phyloP scores from a whole-genome alignment of 129 eudicot species.

The Flaveria sonorensis region DNA sequence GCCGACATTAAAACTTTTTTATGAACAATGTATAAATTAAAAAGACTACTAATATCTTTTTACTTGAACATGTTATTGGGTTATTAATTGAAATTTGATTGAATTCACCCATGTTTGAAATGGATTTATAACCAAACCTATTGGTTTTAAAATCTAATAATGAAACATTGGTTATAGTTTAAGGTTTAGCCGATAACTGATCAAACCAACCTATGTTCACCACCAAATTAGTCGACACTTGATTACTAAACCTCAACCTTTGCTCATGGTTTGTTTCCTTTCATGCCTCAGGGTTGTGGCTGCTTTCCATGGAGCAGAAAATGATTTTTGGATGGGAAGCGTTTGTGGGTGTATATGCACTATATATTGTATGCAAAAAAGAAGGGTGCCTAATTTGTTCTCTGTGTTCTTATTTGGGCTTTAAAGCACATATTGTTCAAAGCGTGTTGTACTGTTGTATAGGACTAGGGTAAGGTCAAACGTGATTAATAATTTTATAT shows the following conservation, averaged over 20 bases:
- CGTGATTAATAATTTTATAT: neutral
- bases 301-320: conserved; percentile 75
- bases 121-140: no score
- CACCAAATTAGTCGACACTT: neutral
- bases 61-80: no score
- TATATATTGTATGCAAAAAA: neutral
- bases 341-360: neutral
- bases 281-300: conserved; percentile 46
- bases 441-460: neutral
- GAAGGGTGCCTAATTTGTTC: neutral
- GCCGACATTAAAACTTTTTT: no score
- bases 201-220: no score
- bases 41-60: no score
- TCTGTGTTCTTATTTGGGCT: neutral
- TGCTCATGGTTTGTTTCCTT: conserved; percentile 14
- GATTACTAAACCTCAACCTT: neutral
- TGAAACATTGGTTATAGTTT: no score
- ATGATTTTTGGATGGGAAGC: conserved; percentile 31
- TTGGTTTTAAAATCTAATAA: no score
- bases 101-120: no score
- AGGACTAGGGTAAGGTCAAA: neutral
- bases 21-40: no score
- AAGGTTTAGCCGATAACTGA: no score
- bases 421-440: neutral
- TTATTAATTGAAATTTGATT: no score